A percentile compares a stretch with the other conserved stretches of the same genome.
Conservation (phyloP, 2,329 filamentous ascomycete genomes). For the Fusarium fujikuroi region DNA sequence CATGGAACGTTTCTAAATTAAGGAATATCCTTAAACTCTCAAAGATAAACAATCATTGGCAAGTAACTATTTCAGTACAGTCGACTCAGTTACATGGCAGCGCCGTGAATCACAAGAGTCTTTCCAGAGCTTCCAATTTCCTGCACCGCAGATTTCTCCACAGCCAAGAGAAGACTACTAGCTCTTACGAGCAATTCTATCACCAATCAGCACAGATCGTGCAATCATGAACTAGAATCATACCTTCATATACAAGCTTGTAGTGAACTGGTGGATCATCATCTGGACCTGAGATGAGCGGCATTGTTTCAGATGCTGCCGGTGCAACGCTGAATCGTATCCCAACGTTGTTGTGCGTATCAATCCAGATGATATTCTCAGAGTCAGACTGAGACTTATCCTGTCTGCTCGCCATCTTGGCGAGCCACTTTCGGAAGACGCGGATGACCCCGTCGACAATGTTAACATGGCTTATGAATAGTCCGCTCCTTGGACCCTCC, state of each 20-base stretch:
- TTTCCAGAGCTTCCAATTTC: slow-evolving; percentile 70
- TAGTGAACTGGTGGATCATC: slow-evolving; percentile 77
- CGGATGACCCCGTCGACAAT: slow-evolving; percentile 75
- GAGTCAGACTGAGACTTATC: not conserved
- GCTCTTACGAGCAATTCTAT: slow-evolving; percentile 75
- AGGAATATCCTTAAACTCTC: not conserved
- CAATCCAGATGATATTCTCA: slow-evolving; percentile 73
- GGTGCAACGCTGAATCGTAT: slow-evolving; percentile 70
- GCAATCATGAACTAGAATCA: slow-evolving; percentile 34
- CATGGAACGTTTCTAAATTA: not conserved
- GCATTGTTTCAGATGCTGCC: slow-evolving; percentile 53
- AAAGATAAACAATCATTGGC: too few species aligned
- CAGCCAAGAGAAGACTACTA: slow-evolving; percentile 69
- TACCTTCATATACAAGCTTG: slow-evolving; percentile 77
- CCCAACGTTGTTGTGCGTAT: slow-evolving; percentile 70
- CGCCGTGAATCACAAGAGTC: slow-evolving; percentile 71
- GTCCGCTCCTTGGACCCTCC: slow-evolving; percentile 66
- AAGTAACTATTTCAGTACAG: too few species aligned
- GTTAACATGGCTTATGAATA: slow-evolving; percentile 73
- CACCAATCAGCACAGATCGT: slow-evolving; percentile 16
- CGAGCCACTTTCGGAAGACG: slow-evolving; percentile 79
- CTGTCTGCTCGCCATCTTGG: slow-evolving; percentile 49
- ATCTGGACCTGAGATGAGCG: slow-evolving; percentile 66
- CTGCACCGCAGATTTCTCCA: slow-evolving; percentile 73
- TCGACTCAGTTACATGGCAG: slow-evolving; percentile 14